Evolutionary conservation across 2,329 filamentous ascomycete species (phyloP).

Genomic region (Colletotrichum liriopes): DNA sequence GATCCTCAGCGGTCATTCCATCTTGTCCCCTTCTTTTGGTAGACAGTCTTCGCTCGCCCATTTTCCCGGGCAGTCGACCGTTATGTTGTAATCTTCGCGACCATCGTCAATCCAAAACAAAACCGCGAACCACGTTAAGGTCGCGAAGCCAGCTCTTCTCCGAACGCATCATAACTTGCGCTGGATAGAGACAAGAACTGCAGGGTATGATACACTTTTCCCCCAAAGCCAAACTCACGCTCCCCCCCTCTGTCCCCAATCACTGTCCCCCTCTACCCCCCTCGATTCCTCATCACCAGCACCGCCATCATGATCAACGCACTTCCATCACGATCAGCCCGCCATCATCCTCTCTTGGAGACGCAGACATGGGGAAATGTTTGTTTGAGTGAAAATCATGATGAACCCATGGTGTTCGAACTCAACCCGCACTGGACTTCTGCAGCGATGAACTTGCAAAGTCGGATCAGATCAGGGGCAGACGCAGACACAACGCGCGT

Average conservation of each 20-base stretch:
- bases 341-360: conserved; percentile 29
- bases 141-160: conserved; percentile 30
- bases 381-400: conserved; percentile 42
- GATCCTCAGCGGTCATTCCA: conserved; percentile 32
- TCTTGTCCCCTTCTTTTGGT: conserved; percentile 38
- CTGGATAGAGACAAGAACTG: conserved; percentile 34
- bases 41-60: conserved; percentile 32
- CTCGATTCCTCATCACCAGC: conserved; percentile 8
- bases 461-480: conserved; percentile 36
- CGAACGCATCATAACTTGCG: conserved; percentile 23
- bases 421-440: conserved; percentile 36
- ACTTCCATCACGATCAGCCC: conserved; percentile 16
- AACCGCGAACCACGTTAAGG: conserved; percentile 41
- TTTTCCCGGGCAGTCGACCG: conserved; percentile 24
- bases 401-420: conserved; percentile 38
- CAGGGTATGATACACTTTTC: conserved; percentile 43
- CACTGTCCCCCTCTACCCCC: background rate
- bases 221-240: conserved; percentile 39
- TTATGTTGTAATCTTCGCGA: conserved; percentile 42
- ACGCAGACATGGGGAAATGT: conserved; percentile 34
- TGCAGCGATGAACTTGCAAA: conserved; percentile 44
- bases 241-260: conserved; percentile 3
- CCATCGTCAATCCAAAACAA: conserved; percentile 27
- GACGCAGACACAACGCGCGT: conserved; percentile 35
- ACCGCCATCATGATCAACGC: conserved; percentile 25